These are phyloP conservation scores for Kodamaea nitidulidarum DNA, from an alignment of 805 yeast species.

Conservation along the genomic window DNA sequence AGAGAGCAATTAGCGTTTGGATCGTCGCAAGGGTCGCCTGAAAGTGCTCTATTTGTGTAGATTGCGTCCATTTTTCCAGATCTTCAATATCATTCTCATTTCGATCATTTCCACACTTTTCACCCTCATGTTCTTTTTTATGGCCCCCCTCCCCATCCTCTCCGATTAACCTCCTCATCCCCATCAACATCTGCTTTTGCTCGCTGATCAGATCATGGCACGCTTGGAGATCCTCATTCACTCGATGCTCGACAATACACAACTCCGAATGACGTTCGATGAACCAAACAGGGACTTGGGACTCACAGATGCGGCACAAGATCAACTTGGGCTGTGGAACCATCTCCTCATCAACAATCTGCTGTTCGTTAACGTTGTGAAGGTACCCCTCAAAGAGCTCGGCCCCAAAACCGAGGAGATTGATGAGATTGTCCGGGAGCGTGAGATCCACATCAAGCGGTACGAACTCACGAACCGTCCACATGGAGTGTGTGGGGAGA, in stretches of 20 bases:
- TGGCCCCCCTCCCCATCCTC: too few relatives aligned
- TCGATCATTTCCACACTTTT: too few relatives aligned
- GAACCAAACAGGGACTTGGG: slow-evolving; percentile 93
- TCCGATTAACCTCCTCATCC: background rate
- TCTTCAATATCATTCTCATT: background rate
- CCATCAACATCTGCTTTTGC: slow-evolving; percentile 43
- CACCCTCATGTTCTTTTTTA: background rate
- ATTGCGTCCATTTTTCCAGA: too few relatives aligned
- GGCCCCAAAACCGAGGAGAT: slow-evolving; percentile 83
- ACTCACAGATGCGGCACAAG: slow-evolving; percentile 89
- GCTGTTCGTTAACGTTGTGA: slow-evolving; percentile 57
- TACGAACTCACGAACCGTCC: slow-evolving; percentile 81
- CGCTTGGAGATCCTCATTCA: slow-evolving; percentile 69
- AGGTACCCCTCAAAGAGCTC: slow-evolving; percentile 77
- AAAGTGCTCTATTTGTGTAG: too few relatives aligned
- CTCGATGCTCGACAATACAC: slow-evolving; percentile 80
- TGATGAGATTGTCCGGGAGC: slow-evolving; percentile 65
- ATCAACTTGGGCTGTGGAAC: slow-evolving; percentile 80
- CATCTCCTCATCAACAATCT: slow-evolving; percentile 56
- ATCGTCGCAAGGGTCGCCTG: slow-evolving; percentile 15
- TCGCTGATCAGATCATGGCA: slow-evolving; percentile 76
- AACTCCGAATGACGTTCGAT: slow-evolving; percentile 85
- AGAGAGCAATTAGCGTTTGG: slow-evolving; percentile 54
- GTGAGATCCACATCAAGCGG: slow-evolving; percentile 62
- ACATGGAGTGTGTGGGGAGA: slow-evolving; percentile 78